Evolutionary conservation across 768 basidiomycete genomes (phyloP), one percentile per base, ranked within the genome.

Genomic region (Tylopilus vinaceipallidus): DNA sequence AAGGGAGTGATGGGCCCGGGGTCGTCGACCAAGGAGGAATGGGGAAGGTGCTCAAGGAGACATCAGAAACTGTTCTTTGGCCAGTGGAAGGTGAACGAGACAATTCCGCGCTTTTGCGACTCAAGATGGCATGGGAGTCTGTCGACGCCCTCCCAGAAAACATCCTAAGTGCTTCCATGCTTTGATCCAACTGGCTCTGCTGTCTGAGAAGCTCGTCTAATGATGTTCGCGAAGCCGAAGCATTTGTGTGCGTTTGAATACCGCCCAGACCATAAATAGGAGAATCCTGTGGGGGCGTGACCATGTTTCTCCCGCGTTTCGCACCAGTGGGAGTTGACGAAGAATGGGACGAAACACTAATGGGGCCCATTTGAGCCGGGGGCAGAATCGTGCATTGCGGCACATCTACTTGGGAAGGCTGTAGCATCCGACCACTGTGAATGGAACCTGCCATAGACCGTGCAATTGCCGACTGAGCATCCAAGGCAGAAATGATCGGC

Each of bases 11-110:
- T 38, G 62, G 53, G 41, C 53, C 13, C 3, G 55, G 49, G 12
- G 45, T 41, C 36, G 56, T 61, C 40, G 50, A 52, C 65, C 55
- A 56, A 14, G 88, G 86, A 29, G 86, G 88, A 30, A 75, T 68
- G 4, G 86, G 87, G 68, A 89, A 89, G 37, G 74, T 72, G 55
- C 85, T 87, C 44, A 90, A 68, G 3, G 88, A 87, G 52, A 88
- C 80, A n/a, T 85, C 83, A 12, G 49, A 64, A 44, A 62, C 19
- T 11, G 65, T 65, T 43, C 54, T 62, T 33, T 61, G 63, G 40
- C 58, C 54, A 14, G 36, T 59, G 37, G 67, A 67, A 55, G 40
- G 49, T 27, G 50, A 70, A 45, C 57, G 66, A 41, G 40, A 45
- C 36, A 55, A 19, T 29, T 63, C 53, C 17, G 9, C 38, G 23